These are phyloP conservation scores for Pisolithus orientalis DNA, from an alignment of 768 basidiomycete genomes.

Conservation along the genomic window DNA sequence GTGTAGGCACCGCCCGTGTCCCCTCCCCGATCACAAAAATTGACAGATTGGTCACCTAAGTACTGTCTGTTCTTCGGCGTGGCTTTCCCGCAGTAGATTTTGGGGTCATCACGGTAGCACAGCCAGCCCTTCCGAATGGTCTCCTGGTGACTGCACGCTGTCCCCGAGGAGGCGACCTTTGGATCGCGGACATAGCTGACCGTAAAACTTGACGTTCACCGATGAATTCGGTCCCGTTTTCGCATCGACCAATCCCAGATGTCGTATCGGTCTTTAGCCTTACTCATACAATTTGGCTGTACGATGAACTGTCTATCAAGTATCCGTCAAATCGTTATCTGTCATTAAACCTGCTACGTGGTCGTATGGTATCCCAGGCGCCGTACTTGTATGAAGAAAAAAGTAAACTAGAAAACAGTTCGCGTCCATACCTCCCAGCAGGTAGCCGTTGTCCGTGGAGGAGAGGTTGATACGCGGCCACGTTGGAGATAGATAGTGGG, in stretches of 20 bases:
- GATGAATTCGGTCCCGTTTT: not conserved
- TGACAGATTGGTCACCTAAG: not conserved
- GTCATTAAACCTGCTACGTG: conserved; percentile 23
- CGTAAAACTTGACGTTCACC: not conserved
- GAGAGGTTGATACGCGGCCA: conserved; percentile 3
- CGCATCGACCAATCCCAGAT: not conserved
- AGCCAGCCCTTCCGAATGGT: too few relatives aligned
- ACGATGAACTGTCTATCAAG: too few relatives aligned
- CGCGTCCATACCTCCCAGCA: conserved; percentile 18
- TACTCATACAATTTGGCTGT: too few relatives aligned
- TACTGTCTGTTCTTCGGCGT: not conserved
- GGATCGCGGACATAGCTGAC: too few relatives aligned
- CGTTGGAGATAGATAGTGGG: conserved; percentile 6
- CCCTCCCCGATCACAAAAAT: too few relatives aligned
- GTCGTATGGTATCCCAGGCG: conserved; percentile 24
- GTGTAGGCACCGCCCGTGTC: too few relatives aligned
- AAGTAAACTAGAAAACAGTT: conserved; percentile 4
- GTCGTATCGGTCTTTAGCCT: too few relatives aligned
- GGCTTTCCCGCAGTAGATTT: not conserved
- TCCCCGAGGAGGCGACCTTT: too few relatives aligned
- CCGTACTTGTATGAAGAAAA: conserved; percentile 13
- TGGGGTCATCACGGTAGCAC: too few relatives aligned
- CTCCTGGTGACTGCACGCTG: too few relatives aligned
- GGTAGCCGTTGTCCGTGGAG: conserved; percentile 11
- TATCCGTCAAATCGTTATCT: conserved; percentile 9